Conservation (phyloP, 2,329 filamentous ascomycete genomes). For the Penicillium aurantiogriseum region DNA sequence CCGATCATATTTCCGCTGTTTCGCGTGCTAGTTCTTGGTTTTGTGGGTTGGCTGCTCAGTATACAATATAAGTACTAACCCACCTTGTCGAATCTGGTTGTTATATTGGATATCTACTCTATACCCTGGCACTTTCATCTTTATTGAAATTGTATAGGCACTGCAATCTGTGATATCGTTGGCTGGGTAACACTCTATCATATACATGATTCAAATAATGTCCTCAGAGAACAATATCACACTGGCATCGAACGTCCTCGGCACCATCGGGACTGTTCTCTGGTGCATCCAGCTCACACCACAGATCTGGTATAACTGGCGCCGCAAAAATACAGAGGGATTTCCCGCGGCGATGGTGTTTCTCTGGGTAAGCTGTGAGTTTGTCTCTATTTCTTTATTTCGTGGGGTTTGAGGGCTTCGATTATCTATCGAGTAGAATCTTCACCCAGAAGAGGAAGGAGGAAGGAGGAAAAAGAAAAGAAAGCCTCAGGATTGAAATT, state of each 20-base stretch:
- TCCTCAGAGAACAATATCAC: conserved; percentile 27
- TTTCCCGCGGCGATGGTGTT: conserved; percentile 62
- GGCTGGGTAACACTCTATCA: background rate
- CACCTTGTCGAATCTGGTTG: too few species aligned
- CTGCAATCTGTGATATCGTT: too few species aligned
- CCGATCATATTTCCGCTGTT: background rate
- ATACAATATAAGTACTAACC: too few species aligned
- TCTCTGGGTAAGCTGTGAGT: conserved; percentile 58
- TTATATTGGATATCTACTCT: too few species aligned
- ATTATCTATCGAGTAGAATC: background rate
- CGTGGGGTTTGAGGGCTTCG: background rate
- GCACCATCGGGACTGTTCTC: conserved; percentile 43
- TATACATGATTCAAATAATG: background rate
- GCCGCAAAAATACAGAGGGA: conserved; percentile 60
- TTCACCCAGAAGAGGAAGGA: background rate
- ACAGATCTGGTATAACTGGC: conserved; percentile 63
- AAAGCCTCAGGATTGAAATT: background rate
- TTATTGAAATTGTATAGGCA: too few species aligned
- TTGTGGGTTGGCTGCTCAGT: too few species aligned
- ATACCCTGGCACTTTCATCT: too few species aligned
- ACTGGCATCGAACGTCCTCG: conserved; percentile 38
- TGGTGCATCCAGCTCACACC: conserved; percentile 43
- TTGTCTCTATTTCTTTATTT: background rate
- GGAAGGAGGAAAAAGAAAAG: background rate
- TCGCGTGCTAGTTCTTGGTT: background rate